Base-by-base conservation (phyloP, 805 yeast species). In the Tetrapisispora pingtungensis region DNA sequence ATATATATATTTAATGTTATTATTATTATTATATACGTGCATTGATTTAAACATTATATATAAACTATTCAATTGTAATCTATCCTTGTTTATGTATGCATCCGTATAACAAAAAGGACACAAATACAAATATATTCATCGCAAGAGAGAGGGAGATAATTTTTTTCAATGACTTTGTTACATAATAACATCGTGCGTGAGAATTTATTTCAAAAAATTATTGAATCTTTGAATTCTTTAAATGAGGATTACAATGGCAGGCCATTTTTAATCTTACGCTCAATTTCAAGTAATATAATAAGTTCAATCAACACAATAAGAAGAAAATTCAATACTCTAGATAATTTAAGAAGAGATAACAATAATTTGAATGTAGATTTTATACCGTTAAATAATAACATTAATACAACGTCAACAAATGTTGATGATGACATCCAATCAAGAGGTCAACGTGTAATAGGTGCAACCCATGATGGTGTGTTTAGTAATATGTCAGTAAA, bases 401-500 rank as follows among this genome's bases (percentile, higher is more conserved):
- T 6, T 14, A 31, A 31, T n/a, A 14, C 15, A 10, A n/a, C n/a
- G n/a, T n/a, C n/a, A n/a, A n/a, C n/a, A n/a, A n/a, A n/a, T n/a
- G n/a, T n/a, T n/a, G 34, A 32, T 32, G 34, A 32, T n/a, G 31
- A 15, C 5, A 22, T 6, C 4, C 20, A 14, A 36, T 10, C 15
- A 4, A 36, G 7, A 5, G 19, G 8, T 33, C 51, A 31, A 12
- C 14, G 31, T 15, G 20, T 37, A 2, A 28, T 37, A 26, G 62
- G 63, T 20, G 59, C 62, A 4, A 48, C 49, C 36, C 55, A 57
- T 47, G 98, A 93, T 61, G 98, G 97, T 8, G 98, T 93, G 3
- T 93, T 93, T 64, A 80, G 93, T 41, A 93, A 93, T 62, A 62
- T 93, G 54, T 75, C 84, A 54, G 97, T 97, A 3, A 90, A 89